phyloP scores from a whole-genome alignment of 2,329 filamentous ascomycete species.

The Sporothrix schenckii region DNA sequence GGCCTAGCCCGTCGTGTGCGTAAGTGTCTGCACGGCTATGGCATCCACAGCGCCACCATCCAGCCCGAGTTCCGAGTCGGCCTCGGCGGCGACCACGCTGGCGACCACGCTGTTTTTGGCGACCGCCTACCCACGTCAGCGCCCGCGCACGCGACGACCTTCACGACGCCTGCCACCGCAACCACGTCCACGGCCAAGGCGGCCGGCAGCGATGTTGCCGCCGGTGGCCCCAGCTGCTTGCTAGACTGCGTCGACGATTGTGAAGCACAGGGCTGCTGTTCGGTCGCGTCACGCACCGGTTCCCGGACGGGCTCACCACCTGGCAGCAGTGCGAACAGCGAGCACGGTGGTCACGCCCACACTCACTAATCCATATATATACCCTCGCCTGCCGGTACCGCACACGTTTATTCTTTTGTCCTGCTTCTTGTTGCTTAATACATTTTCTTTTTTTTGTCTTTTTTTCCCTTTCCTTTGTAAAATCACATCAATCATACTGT shows the following conservation, averaged over 20 bases:
- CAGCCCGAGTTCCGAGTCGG: slow-evolving; percentile 83
- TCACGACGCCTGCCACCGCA: slow-evolving; percentile 34
- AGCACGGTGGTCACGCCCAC: slow-evolving; percentile 36
- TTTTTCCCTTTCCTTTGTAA: slow-evolving; percentile 5
- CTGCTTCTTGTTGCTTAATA: background rate
- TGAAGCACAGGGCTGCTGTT: slow-evolving; percentile 52
- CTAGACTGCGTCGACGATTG: slow-evolving; percentile 58
- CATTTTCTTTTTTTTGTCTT: background rate
- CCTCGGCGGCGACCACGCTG: slow-evolving; percentile 44
- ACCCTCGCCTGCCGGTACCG: background rate
- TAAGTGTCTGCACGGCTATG: slow-evolving; percentile 89
- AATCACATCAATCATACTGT: no score
- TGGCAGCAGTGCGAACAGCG: slow-evolving; percentile 45
- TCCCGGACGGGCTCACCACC: slow-evolving; percentile 41
- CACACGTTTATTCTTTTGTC: background rate
- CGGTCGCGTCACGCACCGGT: slow-evolving; percentile 43
- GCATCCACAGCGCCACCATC: slow-evolving; percentile 96
- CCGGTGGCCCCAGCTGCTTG: slow-evolving; percentile 47
- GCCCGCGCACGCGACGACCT: background rate
- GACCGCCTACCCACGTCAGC: slow-evolving; percentile 22
- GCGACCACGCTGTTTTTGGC: slow-evolving; percentile 35
- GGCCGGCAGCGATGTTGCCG: slow-evolving; percentile 36
- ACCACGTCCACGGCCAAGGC: slow-evolving; percentile 45
- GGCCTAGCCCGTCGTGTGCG: slow-evolving; percentile 78
- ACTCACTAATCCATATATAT: slow-evolving; percentile 27